A percentile compares a stretch with the other conserved stretches of the same genome.
phyloP scores from a whole-genome alignment of 2,329 filamentous ascomycete species.

The Pseudogymnoascus destructans region DNA sequence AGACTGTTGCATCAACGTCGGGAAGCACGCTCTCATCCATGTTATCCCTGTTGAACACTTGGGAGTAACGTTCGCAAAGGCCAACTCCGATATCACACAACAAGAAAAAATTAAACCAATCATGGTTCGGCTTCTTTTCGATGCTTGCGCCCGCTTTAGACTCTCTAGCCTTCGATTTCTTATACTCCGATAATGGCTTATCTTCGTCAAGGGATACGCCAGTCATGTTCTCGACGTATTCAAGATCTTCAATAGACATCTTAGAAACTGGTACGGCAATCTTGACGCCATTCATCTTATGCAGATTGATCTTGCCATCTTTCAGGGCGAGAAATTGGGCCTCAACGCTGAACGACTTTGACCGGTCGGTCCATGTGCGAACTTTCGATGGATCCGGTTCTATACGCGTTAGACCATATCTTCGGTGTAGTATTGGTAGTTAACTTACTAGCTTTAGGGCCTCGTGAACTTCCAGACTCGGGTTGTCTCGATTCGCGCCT shows the following conservation, averaged over 20 bases:
- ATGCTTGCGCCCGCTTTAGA: constrained; percentile 29
- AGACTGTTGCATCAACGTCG: constrained; percentile 70
- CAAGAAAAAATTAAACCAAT: constrained; percentile 99
- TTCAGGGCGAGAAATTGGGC: constrained; percentile 90
- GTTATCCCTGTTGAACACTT: constrained; percentile 77
- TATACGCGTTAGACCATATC: constrained; percentile 26
- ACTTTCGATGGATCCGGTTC: constrained; percentile 75
- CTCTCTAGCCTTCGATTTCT: constrained; percentile 25
- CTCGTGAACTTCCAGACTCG: constrained; percentile 40
- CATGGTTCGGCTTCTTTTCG: constrained; percentile 60
- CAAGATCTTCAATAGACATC: constrained; percentile 90
- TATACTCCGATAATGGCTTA: constrained; percentile 80
- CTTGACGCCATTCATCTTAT: constrained; percentile 96
- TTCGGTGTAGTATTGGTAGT: not conserved
- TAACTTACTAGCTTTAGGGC: constrained; percentile 59
- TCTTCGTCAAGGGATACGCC: constrained; percentile 82
- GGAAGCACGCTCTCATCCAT: constrained; percentile 92
- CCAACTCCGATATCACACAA: constrained; percentile 83
- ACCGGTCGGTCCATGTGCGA: constrained; percentile 87
- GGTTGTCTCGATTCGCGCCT: constrained; percentile 53
- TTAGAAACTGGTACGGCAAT: constrained; percentile 92
- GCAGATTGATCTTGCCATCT: constrained; percentile 92
- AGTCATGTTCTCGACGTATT: constrained; percentile 84
- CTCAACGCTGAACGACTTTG: constrained; percentile 92
- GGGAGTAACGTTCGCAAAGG: constrained; percentile 85